phyloP scores from a whole-genome alignment of 2,329 filamentous ascomycete species.

The Calonectria henricotiae region DNA sequence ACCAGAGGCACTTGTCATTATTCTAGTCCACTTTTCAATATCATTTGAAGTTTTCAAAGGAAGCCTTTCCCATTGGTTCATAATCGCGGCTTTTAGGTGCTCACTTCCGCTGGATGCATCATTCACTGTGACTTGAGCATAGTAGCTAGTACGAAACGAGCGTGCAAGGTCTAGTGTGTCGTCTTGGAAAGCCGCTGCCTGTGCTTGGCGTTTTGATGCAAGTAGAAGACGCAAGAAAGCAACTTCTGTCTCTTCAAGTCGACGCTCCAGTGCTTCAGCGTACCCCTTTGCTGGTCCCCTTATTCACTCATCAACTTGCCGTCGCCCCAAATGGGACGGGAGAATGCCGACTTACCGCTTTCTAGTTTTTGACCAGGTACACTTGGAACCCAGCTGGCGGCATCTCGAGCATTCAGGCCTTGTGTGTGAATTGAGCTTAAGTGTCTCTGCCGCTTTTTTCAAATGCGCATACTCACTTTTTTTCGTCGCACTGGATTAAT shows the following conservation, averaged over 20 bases:
- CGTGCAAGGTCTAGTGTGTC: not conserved
- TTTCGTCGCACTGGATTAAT: slow-evolving; percentile 30
- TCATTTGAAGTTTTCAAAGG: not conserved
- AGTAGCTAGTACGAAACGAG: not conserved
- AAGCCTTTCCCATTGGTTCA: slow-evolving; percentile 13
- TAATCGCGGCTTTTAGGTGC: not conserved
- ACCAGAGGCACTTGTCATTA: not conserved
- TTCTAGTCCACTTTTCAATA: not conserved
- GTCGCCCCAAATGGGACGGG: not conserved
- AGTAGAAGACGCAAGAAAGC: slow-evolving; percentile 56
- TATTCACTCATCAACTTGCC: not conserved
- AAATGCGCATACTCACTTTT: not conserved
- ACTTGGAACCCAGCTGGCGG: slow-evolving; percentile 2
- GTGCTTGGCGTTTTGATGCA: slow-evolving; percentile 5
- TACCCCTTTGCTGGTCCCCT: slow-evolving; percentile 66
- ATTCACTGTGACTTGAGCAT: not conserved
- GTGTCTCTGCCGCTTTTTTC: too few relatives aligned
- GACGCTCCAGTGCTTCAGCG: slow-evolving; percentile 61
- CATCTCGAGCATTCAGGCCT: slow-evolving; percentile 18
- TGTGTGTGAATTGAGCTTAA: not conserved
- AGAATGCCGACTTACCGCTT: not conserved
- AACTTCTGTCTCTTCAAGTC: slow-evolving; percentile 61
- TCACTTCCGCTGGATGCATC: not conserved
- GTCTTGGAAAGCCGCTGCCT: slow-evolving; percentile 33
- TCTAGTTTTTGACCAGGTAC: slow-evolving; percentile 15